These are phyloP conservation scores for Trichomonascaceae sp. DNA, from an alignment of 1,139 yeast species.

Conservation along the genomic window DNA sequence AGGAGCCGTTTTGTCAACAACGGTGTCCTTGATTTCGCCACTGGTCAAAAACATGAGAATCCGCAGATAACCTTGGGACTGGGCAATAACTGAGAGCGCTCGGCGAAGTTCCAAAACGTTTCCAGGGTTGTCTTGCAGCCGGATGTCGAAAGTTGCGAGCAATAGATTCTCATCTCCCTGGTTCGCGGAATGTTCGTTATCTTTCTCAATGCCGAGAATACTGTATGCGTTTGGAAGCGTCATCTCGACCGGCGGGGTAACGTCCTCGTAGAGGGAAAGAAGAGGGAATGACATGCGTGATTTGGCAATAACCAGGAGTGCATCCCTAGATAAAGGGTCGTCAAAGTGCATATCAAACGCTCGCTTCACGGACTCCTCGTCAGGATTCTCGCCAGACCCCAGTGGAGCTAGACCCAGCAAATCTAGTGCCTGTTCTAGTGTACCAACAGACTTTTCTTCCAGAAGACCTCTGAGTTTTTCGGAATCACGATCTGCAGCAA, in stretches of 20 bases:
- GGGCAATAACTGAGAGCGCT: conserved; percentile 24
- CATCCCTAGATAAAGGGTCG: background rate
- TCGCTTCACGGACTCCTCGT: background rate
- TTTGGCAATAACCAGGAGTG: conserved; percentile 48
- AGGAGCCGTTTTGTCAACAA: conserved; percentile 29
- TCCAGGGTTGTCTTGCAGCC: conserved; percentile 20
- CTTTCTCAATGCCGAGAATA: conserved; percentile 37
- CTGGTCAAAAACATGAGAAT: conserved; percentile 16
- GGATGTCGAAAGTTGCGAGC: conserved; percentile 20
- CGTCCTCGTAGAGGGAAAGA: conserved; percentile 16
- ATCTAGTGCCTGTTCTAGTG: background rate
- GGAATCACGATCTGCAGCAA: conserved; percentile 10
- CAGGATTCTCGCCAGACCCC: background rate
- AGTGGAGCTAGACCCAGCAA: background rate
- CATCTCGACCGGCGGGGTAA: conserved; percentile 34
- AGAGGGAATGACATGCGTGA: conserved; percentile 35
- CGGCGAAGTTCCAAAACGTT: conserved; percentile 21
- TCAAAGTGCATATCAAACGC: background rate
- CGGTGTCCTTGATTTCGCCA: conserved; percentile 11
- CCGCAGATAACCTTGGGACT: conserved; percentile 15
- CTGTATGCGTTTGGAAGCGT: conserved; percentile 45
- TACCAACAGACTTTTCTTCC: background rate
- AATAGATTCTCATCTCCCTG: conserved; percentile 26
- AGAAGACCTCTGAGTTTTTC: background rate
- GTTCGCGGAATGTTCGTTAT: conserved; percentile 30